phyloP scores from a whole-genome alignment of 345 rosid species.

The Lenwebbia sp. region DNA sequence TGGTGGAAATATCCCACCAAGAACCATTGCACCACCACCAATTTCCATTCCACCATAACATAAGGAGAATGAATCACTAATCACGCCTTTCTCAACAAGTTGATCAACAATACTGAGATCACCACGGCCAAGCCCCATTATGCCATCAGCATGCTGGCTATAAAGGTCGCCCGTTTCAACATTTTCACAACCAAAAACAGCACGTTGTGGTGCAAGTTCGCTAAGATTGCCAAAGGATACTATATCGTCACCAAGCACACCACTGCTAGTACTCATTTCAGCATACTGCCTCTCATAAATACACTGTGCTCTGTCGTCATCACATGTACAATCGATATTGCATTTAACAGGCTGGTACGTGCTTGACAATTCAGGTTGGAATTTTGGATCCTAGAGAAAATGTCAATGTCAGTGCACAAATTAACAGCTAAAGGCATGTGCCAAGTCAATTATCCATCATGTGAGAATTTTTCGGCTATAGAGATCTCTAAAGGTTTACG shows the following conservation, averaged over 20 bases:
- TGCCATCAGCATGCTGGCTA: constrained; percentile 88
- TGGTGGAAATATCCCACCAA: constrained; percentile 65
- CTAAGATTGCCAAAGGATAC: constrained; percentile 80
- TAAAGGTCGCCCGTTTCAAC: constrained; percentile 87
- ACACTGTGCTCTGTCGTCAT: constrained; percentile 42
- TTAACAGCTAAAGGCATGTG: not conserved
- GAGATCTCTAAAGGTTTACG: not conserved
- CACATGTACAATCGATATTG: constrained; percentile 69
- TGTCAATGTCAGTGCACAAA: not conserved
- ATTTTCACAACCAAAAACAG: constrained; percentile 85
- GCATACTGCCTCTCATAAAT: constrained; percentile 85
- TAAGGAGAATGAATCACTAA: constrained; percentile 77
- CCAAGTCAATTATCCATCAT: not conserved
- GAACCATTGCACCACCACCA: constrained; percentile 95
- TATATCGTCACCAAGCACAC: constrained; percentile 74
- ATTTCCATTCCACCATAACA: constrained; percentile 96
- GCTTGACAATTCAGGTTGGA: constrained; percentile 63
- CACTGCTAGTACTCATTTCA: constrained; percentile 85
- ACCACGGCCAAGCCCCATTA: constrained; percentile 90
- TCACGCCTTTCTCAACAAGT: constrained; percentile 68
- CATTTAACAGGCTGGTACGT: constrained; percentile 73
- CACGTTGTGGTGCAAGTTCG: constrained; percentile 61
- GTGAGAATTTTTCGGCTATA: not conserved
- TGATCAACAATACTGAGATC: constrained; percentile 90
- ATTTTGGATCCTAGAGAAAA: constrained; percentile 64